Conservation (phyloP, 306 rosid species). For the Quercus agrifolia region DNA sequence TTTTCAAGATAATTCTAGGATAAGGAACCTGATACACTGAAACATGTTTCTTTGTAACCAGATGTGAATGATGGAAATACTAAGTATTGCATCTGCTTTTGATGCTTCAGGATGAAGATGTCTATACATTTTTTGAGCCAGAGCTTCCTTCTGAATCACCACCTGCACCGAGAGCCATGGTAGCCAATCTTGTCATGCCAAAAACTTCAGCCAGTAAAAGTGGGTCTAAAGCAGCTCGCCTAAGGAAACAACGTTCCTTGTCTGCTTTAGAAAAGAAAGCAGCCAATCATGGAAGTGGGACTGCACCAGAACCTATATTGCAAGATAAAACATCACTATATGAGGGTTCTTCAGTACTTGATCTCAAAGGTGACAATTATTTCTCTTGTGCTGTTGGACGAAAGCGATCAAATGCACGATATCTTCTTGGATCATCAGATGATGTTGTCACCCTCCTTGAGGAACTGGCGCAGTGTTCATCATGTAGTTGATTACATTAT, state of each 20-base stretch:
- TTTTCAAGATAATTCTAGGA: not conserved
- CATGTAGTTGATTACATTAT: constrained; percentile 10
- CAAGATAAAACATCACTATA: constrained; percentile 43
- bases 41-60: not conserved
- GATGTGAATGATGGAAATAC: not conserved
- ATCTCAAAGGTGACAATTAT: constrained; percentile 82
- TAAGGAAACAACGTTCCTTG: constrained; percentile 73
- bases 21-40: not conserved
- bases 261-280: constrained; percentile 57
- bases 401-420: constrained; percentile 75
- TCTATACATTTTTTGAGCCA: constrained; percentile 84
- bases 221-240: constrained; percentile 40
- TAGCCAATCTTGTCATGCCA: constrained; percentile 35
- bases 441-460: constrained; percentile 63
- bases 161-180: constrained; percentile 32
- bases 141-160: constrained; percentile 70
- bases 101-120: constrained; percentile 78
- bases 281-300: constrained; percentile 20
- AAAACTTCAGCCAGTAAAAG: constrained; percentile 40
- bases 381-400: constrained; percentile 83
- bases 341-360: constrained; percentile 90
- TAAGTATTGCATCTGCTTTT: not conserved
- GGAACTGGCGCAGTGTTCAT: constrained; percentile 48
- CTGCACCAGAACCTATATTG: constrained; percentile 38
- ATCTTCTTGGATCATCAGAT: constrained; percentile 64